A percentile compares a stretch with the other conserved stretches of the same genome.
Evolutionary conservation across 148 eudicot genomes (phyloP).

Genomic region (Salicornia ramosissima): DNA sequence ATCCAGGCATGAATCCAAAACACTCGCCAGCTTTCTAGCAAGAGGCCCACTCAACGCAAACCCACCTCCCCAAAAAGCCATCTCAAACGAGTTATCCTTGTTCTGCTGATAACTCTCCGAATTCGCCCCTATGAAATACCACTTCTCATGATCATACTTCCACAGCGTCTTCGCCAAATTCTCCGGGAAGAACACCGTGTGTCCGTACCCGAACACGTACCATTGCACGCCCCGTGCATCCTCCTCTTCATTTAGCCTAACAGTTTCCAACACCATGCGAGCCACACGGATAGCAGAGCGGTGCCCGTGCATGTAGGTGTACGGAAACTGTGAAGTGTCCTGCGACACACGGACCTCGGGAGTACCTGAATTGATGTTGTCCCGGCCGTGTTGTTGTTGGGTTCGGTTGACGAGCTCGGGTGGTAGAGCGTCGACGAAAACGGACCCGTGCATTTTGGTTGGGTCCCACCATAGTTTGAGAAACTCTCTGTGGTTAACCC

Average conservation of each 20-base stretch:
- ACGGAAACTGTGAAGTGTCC: conserved; percentile 42
- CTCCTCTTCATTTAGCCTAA: conserved; percentile 44
- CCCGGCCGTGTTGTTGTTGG: no score
- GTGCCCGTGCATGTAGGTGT: conserved; percentile 49
- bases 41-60: conserved; percentile 77
- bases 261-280: conserved; percentile 55
- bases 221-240: conserved; percentile 44
- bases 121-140: conserved; percentile 66
- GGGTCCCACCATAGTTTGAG: conserved; percentile 69
- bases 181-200: conserved; percentile 64
- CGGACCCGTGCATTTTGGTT: conserved; percentile 47
- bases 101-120: conserved; percentile 61
- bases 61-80: conserved; percentile 88
- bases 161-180: conserved; percentile 59
- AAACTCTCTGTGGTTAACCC: conserved; percentile 45
- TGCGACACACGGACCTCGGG: conserved; percentile 56
- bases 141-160: conserved; percentile 57
- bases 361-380: conserved; percentile 18
- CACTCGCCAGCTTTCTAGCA: conserved; percentile 55
- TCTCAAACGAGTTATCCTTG: conserved; percentile 39
- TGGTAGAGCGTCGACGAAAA: conserved; percentile 45
- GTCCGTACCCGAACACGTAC: conserved; percentile 86
- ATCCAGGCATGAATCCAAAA: conserved; percentile 67
- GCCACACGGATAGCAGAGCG: conserved; percentile 59
- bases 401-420: neutral